Base-by-base conservation (phyloP, 371 early-diverging fungal genomes). In the Mucor racemosus region DNA sequence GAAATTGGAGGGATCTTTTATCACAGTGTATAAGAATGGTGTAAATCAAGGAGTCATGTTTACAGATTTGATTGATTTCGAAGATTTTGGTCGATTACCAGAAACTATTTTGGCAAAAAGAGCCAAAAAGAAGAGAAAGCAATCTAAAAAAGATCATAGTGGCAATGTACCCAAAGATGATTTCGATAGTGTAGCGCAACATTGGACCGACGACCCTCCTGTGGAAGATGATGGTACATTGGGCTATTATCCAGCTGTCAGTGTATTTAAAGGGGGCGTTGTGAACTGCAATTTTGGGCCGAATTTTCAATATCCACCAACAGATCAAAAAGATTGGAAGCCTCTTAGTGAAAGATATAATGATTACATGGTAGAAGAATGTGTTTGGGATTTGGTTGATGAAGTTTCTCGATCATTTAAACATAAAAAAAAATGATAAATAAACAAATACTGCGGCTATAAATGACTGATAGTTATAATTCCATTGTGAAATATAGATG, bases 241-340 rank as follows among this genome's bases (percentile, higher is more conserved):
- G 10, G 91, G 91, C 5, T 91, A 90, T 63, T 91, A 88, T 65
- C 91, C 91, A 4, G 84, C 84, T 11, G 84, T 90, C 50, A 88
- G 88, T 41, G 87, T 90, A 6, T 91, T 82, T 66, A 76, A 85
- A 46, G 88, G 90, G 34, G 91, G 87, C 9, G 81, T 86, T 14
- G 88, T 88, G 0, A 85, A 86, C 0, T 82, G 87, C 62, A 90
- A 91, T 64, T 88, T 89, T 72, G 91, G 91, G 0, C 91, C 91
- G 0, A 68, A 88, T 10, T 90, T 91, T 65, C 77, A 73, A 64
- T 87, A 76, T 66, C 88, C 88, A 7, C 89, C 89, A 2, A 65
- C 70, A 7, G 73, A 72, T 44, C 78, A 80, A 53, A 73, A 76
- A 1, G 84, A 84, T 33, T 90, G 88, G 88, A 75, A 79, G 26